Conservation (phyloP, 768 basidiomycete species). For the Boletus fagicola region DNA sequence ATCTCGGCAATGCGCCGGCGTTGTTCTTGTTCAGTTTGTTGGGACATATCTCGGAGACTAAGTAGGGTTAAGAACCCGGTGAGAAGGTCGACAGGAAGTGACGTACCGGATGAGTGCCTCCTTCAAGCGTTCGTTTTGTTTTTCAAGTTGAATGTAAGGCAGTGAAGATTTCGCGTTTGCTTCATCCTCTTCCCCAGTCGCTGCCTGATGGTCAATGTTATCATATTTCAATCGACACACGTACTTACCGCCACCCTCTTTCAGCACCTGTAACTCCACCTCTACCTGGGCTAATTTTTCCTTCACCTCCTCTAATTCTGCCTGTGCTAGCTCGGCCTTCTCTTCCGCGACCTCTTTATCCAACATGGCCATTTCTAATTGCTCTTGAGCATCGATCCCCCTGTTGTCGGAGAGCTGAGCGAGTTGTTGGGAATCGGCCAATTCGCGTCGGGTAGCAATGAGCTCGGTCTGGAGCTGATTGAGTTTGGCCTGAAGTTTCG, state of each 20-base stretch:
- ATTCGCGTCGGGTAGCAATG: constrained; percentile 67
- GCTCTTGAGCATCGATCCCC: constrained; percentile 78
- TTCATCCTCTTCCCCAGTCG: constrained; percentile 29
- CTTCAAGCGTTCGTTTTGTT: constrained; percentile 93
- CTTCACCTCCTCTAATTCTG: constrained; percentile 73
- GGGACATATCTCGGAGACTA: constrained; percentile 84
- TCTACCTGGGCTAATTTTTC: constrained; percentile 78
- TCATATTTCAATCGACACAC: neutral
- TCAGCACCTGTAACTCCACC: constrained; percentile 79
- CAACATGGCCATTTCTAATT: constrained; percentile 91
- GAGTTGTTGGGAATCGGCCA: constrained; percentile 77
- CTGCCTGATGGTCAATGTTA: constrained; percentile 15
- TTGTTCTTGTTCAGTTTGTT: constrained; percentile 85
- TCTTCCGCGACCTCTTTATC: constrained; percentile 98
- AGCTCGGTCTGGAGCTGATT: constrained; percentile 78
- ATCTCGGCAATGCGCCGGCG: constrained; percentile 78
- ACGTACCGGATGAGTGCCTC: constrained; percentile 84
- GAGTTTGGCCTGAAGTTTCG: constrained; percentile 89
- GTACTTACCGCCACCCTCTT: constrained; percentile 47
- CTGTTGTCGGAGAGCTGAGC: constrained; percentile 66
- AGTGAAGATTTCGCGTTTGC: constrained; percentile 53
- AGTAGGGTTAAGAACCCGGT: neutral
- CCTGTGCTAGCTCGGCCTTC: constrained; percentile 74
- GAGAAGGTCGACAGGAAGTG: neutral
- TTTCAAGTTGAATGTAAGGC: constrained; percentile 85